phyloP scores from a whole-genome alignment of 108 stramenopile genomes.

The Bacterosira constricta region DNA sequence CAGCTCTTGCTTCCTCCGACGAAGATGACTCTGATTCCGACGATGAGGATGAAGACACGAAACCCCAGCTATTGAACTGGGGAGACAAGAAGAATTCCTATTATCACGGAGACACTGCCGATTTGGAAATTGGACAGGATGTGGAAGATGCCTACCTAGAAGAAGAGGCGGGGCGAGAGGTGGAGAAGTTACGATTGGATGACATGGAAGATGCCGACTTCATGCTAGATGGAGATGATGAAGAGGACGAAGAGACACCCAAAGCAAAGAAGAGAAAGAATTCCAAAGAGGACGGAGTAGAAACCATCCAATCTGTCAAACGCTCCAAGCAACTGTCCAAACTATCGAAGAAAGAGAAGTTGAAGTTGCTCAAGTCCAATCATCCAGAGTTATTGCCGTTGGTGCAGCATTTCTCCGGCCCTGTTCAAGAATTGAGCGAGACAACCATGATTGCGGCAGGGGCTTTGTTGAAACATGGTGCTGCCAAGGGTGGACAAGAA shows the following conservation, averaged over 20 bases:
- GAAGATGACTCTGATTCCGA: constrained; percentile 47
- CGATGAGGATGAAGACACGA: constrained; percentile 38
- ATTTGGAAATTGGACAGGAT: constrained; percentile 94
- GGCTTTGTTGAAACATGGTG: constrained; percentile 50
- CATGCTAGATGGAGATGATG: constrained; percentile 54
- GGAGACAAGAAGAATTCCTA: constrained; percentile 86
- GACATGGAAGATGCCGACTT: constrained; percentile 89
- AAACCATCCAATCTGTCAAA: constrained; percentile 13
- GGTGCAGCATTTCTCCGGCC: constrained; percentile 62
- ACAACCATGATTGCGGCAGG: constrained; percentile 54
- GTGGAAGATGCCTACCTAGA: constrained; percentile 74
- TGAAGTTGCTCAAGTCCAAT: constrained; percentile 62
- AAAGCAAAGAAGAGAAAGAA: constrained; percentile 30
- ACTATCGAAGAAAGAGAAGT: constrained; percentile 58
- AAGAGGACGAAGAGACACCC: constrained; percentile 8
- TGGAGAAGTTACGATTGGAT: constrained; percentile 68
- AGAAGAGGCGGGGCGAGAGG: constrained; percentile 84
- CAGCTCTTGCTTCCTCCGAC: constrained; percentile 4
- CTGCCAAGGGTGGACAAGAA: constrained; percentile 45
- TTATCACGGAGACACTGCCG: constrained; percentile 94
- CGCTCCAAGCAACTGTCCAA: constrained; percentile 46
- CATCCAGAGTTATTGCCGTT: constrained; percentile 82
- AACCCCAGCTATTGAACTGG: constrained; percentile 65
- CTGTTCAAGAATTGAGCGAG: constrained; percentile 50
- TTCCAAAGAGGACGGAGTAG: neutral